Evolutionary conservation across 306 rosid species (phyloP), one percentile per base, ranked within the genome.

Genomic region (Elaeagnus macrophylla): DNA sequence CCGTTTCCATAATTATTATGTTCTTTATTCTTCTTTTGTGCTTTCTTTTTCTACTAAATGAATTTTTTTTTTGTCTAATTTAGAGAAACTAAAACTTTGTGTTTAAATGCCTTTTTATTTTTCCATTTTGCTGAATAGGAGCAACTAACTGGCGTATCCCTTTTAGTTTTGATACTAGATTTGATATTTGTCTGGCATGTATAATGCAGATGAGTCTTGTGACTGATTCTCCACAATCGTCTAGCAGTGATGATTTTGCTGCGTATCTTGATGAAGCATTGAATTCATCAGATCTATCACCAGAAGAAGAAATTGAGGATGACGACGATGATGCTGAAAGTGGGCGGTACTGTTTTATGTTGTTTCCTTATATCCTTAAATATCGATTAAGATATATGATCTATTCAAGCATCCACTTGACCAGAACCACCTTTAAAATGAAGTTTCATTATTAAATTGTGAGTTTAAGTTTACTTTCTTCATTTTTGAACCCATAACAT

Each of bases 211-310:
- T 64, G 68, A 64, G 60, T 64, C 6, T 53, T 37, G 47, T 45
- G 49, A n/a, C 68, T 13, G 60, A 54, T 13, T 44, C 48, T 12
- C 68, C 68, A 2, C 43, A 53, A 17, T 54, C 64, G 6, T 59
- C 64, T 17, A 47, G 64, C 64, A 59, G 64, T 0, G 64, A 59
- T 15, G 64, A 49, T 10, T 59, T 59, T 44, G 17, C 64, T 9
- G 64, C 44, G 36, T 15, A 45, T 16, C 64, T 59, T 36, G 64
- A 59, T 51, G 17, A 8, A 47, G 54, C 39, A 5, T 51, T 59
- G 5, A 44, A n/a, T 8, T 61, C 66, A 39, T 51, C 57, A 9
- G 50, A 51, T 19, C 41, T 41, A 8, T 61, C 57, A 2, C 67
- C 58, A 3, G 44, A n/a, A 6, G 51, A 25, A 42, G 59, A 36